These are phyloP conservation scores for Fusarium sacchari DNA, from an alignment of 2,329 filamentous ascomycete species.

Conservation along the genomic window DNA sequence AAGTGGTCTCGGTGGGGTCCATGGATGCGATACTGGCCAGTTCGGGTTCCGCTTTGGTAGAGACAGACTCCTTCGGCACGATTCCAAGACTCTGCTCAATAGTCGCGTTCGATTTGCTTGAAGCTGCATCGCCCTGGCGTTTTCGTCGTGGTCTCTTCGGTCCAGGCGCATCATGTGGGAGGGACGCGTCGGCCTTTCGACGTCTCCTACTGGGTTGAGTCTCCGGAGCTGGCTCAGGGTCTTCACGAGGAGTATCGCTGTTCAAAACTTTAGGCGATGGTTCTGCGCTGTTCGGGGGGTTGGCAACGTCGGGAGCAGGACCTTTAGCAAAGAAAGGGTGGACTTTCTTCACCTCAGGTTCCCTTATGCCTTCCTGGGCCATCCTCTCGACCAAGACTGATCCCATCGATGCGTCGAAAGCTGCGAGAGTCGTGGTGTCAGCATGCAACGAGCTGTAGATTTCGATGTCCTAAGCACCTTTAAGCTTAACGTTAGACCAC, in stretches of 20 bases:
- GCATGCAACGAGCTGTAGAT: neutral
- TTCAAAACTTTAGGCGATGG: neutral
- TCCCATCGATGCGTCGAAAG: conserved; percentile 52
- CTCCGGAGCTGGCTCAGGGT: conserved; percentile 30
- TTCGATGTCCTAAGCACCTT: conserved; percentile 16
- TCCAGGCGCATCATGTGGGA: conserved; percentile 33
- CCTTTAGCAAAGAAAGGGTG: conserved; percentile 64
- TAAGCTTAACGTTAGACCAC: conserved; percentile 22
- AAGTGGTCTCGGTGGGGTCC: neutral
- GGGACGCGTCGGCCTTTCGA: conserved; percentile 50
- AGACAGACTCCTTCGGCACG: neutral
- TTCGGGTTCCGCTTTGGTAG: conserved; percentile 17
- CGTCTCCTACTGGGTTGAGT: conserved; percentile 54
- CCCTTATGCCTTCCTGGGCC: conserved; percentile 53
- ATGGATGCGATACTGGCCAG: conserved; percentile 24
- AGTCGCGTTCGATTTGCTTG: conserved; percentile 17
- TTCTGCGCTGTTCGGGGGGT: neutral
- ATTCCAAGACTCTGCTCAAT: conserved; percentile 20
- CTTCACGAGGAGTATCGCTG: neutral
- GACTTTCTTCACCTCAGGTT: conserved; percentile 55
- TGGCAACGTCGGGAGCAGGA: conserved; percentile 17
- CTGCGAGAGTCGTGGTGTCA: conserved; percentile 11
- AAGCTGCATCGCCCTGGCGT: conserved; percentile 26
- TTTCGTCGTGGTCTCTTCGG: conserved; percentile 45
- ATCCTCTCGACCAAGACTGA: conserved; percentile 56